These are phyloP conservation scores for Backusella circina DNA, from an alignment of 192 early-diverging fungal genomes.

Conservation along the genomic window DNA sequence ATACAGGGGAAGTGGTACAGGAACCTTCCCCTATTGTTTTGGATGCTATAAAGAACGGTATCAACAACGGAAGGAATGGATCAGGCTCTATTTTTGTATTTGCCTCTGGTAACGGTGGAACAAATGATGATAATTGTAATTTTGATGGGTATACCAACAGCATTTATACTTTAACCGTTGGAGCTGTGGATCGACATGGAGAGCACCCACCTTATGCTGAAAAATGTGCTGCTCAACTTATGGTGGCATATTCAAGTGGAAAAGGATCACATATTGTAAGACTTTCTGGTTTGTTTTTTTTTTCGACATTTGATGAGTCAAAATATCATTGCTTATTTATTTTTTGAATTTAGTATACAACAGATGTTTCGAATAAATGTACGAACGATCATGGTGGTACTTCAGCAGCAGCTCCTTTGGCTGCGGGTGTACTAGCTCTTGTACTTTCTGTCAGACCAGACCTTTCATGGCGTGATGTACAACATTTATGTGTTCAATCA, in stretches of 20 bases:
- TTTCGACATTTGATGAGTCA: background rate
- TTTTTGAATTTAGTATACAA: slow-evolving; percentile 61
- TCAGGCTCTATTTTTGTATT: slow-evolving; percentile 93
- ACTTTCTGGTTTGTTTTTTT: slow-evolving; percentile 12
- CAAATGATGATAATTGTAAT: slow-evolving; percentile 86
- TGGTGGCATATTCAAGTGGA: slow-evolving; percentile 86
- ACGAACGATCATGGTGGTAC: slow-evolving; percentile 88
- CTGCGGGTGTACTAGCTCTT: slow-evolving; percentile 85
- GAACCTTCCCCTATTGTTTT: slow-evolving; percentile 75
- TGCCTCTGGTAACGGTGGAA: slow-evolving; percentile 90
- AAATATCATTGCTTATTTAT: background rate
- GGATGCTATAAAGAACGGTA: slow-evolving; percentile 90
- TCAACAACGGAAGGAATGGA: slow-evolving; percentile 78
- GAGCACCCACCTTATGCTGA: slow-evolving; percentile 85
- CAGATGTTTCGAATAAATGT: slow-evolving; percentile 77
- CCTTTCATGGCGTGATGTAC: slow-evolving; percentile 91
- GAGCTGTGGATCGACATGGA: slow-evolving; percentile 78
- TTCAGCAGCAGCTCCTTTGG: slow-evolving; percentile 93
- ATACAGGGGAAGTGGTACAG: slow-evolving; percentile 83
- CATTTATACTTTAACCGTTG: slow-evolving; percentile 92
- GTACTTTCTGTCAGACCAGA: slow-evolving; percentile 84
- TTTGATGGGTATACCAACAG: slow-evolving; percentile 96
- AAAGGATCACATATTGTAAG: slow-evolving; percentile 71
- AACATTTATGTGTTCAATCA: slow-evolving; percentile 78
- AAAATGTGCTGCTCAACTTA: slow-evolving; percentile 82